Conservation (phyloP, 306 rosid species). For the Lathyrus tuberosus region DNA sequence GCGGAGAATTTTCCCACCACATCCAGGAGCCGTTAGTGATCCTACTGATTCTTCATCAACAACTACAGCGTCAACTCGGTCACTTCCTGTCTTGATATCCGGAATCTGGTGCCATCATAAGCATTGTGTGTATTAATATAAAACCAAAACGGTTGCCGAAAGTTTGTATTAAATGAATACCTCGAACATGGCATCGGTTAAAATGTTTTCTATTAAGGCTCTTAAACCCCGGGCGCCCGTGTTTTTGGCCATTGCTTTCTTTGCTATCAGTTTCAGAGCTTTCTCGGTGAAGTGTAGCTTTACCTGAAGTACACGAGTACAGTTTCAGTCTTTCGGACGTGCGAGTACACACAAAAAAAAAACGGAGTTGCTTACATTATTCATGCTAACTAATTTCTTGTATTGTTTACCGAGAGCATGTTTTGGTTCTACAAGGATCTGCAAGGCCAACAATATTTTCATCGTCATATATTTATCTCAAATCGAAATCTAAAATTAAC, state of each 20-base stretch:
- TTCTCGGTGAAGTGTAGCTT: constrained; percentile 75
- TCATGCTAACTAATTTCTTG: constrained; percentile 90
- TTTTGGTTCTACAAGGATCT: constrained; percentile 93
- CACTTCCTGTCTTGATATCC: constrained; percentile 74
- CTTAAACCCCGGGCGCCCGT: constrained; percentile 98
- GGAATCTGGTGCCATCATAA: constrained; percentile 66
- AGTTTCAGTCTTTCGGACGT: constrained; percentile 31
- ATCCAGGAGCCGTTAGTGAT: constrained; percentile 54
- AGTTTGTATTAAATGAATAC: constrained; percentile 43
- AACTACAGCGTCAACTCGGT: constrained; percentile 80
- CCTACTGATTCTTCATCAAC: constrained; percentile 83
- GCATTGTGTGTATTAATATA: constrained; percentile 22
- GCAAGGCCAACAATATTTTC: constrained; percentile 39
- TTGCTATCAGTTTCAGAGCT: constrained; percentile 75
- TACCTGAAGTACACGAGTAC: constrained; percentile 56
- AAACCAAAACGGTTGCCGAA: background rate
- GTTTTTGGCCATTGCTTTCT: constrained; percentile 89
- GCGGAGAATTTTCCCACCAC: constrained; percentile 81
- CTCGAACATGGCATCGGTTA: constrained; percentile 96
- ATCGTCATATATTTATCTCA: constrained; percentile 2
- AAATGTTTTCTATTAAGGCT: constrained; percentile 76
- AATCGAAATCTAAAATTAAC: constrained; percentile 8
- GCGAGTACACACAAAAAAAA: background rate
- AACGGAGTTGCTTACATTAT: constrained; percentile 62
- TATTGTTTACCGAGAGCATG: constrained; percentile 95